Evolutionary conservation across 192 early-diverging fungal species (phyloP).

Genomic region (Obelidium mucronatum): DNA sequence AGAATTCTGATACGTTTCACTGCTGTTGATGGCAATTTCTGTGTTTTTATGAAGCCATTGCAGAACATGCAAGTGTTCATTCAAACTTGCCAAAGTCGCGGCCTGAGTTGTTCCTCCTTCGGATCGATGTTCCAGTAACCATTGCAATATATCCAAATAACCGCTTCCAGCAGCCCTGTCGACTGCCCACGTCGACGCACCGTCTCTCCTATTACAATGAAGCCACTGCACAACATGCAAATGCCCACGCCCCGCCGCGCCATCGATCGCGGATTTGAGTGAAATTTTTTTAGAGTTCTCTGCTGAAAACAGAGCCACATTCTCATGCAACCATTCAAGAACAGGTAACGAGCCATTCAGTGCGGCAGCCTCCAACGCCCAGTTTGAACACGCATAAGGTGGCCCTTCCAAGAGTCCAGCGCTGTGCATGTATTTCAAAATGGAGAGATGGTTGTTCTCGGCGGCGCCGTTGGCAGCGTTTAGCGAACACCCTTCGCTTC

Average conservation of each 20-base stretch:
- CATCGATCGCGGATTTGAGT: neutral
- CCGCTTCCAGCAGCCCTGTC: neutral
- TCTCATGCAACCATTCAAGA: too few species aligned
- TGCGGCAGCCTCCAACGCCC: too few species aligned
- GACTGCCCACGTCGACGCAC: neutral
- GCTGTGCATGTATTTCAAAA: too few species aligned
- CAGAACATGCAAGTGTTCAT: constrained; percentile 1
- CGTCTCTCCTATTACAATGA: neutral
- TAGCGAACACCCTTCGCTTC: constrained; percentile 1
- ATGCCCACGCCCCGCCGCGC: neutral
- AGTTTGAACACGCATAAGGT: too few species aligned
- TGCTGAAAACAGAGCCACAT: too few species aligned
- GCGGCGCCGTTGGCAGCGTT: neutral
- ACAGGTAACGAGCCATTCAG: too few species aligned
- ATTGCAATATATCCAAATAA: constrained; percentile 2
- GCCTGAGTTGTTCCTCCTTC: neutral
- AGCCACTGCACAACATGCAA: neutral
- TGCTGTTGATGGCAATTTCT: too few species aligned
- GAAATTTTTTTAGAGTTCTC: too few species aligned
- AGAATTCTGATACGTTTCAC: too few species aligned
- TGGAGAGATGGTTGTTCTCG: neutral
- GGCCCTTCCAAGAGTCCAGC: too few species aligned
- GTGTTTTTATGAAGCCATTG: constrained; percentile 10
- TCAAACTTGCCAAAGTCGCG: neutral
- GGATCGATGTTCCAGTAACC: constrained; percentile 5